Evolutionary conservation across 192 early-diverging fungal genomes (phyloP), one percentile per base, ranked within the genome.

Genomic region (Linnemannia elongata): DNA sequence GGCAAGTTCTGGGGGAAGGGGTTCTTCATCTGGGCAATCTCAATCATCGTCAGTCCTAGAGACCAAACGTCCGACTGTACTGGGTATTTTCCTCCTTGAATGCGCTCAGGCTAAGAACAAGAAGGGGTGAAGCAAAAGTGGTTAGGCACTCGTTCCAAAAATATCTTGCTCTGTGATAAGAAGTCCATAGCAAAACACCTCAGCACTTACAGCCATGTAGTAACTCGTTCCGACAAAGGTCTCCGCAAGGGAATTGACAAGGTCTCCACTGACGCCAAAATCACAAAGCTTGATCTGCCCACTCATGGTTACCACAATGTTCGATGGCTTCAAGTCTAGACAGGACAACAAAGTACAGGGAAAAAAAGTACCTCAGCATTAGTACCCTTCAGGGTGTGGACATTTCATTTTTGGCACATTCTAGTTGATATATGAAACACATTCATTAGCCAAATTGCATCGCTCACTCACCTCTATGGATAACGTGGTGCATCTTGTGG

Each of bases 21-120:
- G 89, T 97, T 97, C 88, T 95, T 93, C 82, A 95, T 97, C 86
- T 96, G 93, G 6, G 97, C 97, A 8, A 98, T 92, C 89, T 99
- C 99, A 79, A 99, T 96, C 44, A 99, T 89, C 1, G 97, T 96
- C 77, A 99, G 89, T 0, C 97, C 97, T 60, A 99, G 87, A 15
- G 97, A 97, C 99, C 99, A 99, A n/a, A 99, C 94, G 83, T 99
- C 98, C 30, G 96, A 96, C 74, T 96, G 95, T 24, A 98, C 96
- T 1, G 96, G 94, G 80, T 99, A 96, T 47, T 91, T 89, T 85
- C 91, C 95, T 77, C 97, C 97, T 89, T 97, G 95, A 82, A 99
- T 99, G 45, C 99, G 93, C 85, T 99, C 99, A 66, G 99, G 99
- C 96, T 97, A 83, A 44, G 13, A 70, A 69, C 27, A 80, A 78